Evolutionary conservation across 176 grass and related monocot species (phyloP).

Genomic region (Bothriochloa decipiens): DNA sequence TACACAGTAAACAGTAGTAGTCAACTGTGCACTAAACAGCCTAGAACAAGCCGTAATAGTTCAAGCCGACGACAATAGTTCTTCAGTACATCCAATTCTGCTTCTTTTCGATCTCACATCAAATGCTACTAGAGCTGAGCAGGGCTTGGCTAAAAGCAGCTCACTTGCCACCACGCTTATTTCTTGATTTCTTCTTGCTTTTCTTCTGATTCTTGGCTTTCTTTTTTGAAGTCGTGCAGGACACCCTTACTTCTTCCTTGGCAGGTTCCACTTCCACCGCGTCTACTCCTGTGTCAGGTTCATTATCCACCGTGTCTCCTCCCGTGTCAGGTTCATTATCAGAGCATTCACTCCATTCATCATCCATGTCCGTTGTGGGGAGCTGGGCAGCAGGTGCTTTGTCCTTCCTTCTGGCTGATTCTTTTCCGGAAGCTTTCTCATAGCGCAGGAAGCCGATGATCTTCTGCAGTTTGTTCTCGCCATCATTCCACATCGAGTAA

Average conservation of each 20-base stretch:
- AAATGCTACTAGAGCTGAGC: not conserved
- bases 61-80: not conserved
- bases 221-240: not conserved
- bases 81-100: not conserved
- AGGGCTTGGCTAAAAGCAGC: not conserved
- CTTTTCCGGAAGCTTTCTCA: slow-evolving; percentile 5
- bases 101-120: not conserved
- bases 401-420: slow-evolving; percentile 3
- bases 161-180: slow-evolving; percentile 33
- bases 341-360: not conserved
- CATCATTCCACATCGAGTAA: slow-evolving; percentile 40
- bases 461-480: slow-evolving; percentile 34
- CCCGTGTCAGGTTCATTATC: slow-evolving; percentile 1
- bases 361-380: not conserved
- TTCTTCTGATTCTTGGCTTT: slow-evolving; percentile 30
- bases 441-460: slow-evolving; percentile 31
- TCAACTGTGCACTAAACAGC: not conserved
- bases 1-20: too few relatives aligned
- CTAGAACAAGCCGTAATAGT: not conserved
- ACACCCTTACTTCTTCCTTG: not conserved
- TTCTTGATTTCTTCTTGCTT: slow-evolving; percentile 34
- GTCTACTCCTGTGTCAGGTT: not conserved
- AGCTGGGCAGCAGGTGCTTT: not conserved
- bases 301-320: slow-evolving; percentile 18
- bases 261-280: not conserved